phyloP scores from a whole-genome alignment of 306 rosid species.

The Abrus precatorius region DNA sequence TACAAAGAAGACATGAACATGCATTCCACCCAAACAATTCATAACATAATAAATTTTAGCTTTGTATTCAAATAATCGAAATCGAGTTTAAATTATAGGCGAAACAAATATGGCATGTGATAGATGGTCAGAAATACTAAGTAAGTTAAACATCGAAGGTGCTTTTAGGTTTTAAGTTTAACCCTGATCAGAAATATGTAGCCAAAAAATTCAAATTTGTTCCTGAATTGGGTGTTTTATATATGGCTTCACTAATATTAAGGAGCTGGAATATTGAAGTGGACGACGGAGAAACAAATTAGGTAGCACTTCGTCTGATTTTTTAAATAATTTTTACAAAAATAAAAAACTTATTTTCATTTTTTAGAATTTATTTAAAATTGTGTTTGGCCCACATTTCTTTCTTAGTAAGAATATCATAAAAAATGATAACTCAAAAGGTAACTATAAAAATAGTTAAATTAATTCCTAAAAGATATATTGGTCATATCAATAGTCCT shows the following conservation, averaged over 20 bases:
- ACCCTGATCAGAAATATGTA: not conserved
- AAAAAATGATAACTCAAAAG: too few species aligned
- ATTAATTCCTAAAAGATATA: too few species aligned
- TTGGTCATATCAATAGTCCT: too few species aligned
- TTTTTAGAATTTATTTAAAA: too few species aligned
- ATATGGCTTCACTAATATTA: conserved; percentile 39
- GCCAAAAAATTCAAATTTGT: not conserved
- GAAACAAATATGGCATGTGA: conserved; percentile 43
- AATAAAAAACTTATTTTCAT: too few species aligned
- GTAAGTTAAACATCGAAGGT: conserved; percentile 37
- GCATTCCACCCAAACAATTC: conserved; percentile 52
- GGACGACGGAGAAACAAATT: conserved; percentile 56
- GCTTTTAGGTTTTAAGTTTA: conserved; percentile 29
- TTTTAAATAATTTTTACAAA: too few species aligned
- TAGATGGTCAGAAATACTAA: conserved; percentile 38
- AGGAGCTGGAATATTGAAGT: conserved; percentile 59
- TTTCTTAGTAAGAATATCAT: too few species aligned
- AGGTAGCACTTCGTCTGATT: not conserved
- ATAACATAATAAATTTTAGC: conserved; percentile 46
- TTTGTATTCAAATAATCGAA: conserved; percentile 2
- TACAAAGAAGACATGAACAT: conserved; percentile 34
- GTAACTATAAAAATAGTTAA: too few species aligned
- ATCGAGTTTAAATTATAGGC: too few species aligned
- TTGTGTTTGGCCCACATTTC: too few species aligned
- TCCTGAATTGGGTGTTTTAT: conserved; percentile 29